Conservation (phyloP, 1,284 basidiomycete genomes). For the Phaffia rhodozyma region DNA sequence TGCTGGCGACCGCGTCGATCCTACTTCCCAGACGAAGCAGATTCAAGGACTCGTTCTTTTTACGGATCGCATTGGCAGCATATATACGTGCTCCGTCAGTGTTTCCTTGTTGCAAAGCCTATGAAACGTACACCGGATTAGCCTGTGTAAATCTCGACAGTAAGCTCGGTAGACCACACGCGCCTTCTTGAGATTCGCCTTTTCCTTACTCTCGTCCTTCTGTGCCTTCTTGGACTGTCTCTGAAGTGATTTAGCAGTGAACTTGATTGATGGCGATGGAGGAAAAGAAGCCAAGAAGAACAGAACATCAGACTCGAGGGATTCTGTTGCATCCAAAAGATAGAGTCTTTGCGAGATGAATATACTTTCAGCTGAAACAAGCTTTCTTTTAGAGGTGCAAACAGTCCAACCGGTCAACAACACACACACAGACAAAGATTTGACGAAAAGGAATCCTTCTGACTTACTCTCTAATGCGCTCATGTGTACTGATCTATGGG, state of each 20-base stretch:
- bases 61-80: constrained; percentile 94
- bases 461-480: constrained; percentile 6
- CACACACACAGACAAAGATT: not conserved
- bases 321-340: not conserved
- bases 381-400: constrained; percentile 50
- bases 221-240: constrained; percentile 90
- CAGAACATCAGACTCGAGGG: not conserved
- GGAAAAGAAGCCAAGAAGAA: not conserved
- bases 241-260: constrained; percentile 84
- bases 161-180: constrained; percentile 17
- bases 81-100: constrained; percentile 97
- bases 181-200: constrained; percentile 80
- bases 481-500: not conserved
- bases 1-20: constrained; percentile 90
- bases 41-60: constrained; percentile 92
- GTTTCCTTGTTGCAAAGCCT: constrained; percentile 96
- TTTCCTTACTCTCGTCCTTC: constrained; percentile 81
- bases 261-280: constrained; percentile 41
- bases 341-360: no score
- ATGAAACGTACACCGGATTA: constrained; percentile 11
- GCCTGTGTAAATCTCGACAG: not conserved
- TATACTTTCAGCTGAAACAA: constrained; percentile 85
- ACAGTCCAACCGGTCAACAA: constrained; percentile 25
- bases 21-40: constrained; percentile 73
- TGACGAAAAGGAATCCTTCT: not conserved